Base-by-base conservation (phyloP, 75 land plant species). In the Selaginella tamariscina region DNA sequence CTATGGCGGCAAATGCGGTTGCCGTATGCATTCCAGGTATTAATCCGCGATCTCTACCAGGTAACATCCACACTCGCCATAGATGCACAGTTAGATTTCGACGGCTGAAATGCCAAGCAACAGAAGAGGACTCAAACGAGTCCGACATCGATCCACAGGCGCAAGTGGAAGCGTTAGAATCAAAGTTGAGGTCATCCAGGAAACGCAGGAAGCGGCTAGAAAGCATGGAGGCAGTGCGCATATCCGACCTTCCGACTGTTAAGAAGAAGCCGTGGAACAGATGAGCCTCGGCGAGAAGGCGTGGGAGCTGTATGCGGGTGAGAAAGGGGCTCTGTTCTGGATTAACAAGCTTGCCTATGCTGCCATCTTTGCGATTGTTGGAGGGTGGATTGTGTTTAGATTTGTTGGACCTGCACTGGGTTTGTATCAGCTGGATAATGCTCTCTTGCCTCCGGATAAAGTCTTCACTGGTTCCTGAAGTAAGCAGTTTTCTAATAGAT, bases 321-420 rank as follows among this genome's bases (percentile, higher is more conserved):
- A 93, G 76, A 94, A 85, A 65, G 98, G 98, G 13, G 27, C 70
- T 65, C 83, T 94, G 33, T 94, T 85, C 67, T 94, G 98, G 98
- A 82, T 94, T 67, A 94, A 94, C 79, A 94, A 94, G 81, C 77
- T 87, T 44, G 98, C 98, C 8, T 94, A 94, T 57, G 91, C 88
- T 27, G 81, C 98, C 75, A 94, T 94, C 55, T 94, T 80, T 68
- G 64, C 81, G 15, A 49, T 87, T 64, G 72, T 82, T 32, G 98
- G 98, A n/a, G 88, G 80, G 20, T 94, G 98, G 98, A 87, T 94
- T 44, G 49, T 82, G 2, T 94, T 94, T 66, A 77, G 98, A 27
- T 94, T 94, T 57, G 88, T 94, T 1, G 98, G 98, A 0, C 98
- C 98, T 2, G 81, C 91, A 1, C 73, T 94, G 0, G 84, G 84